Evolutionary conservation across 2,329 filamentous ascomycete genomes (phyloP).

Genomic region (Epichloe sibirici): DNA sequence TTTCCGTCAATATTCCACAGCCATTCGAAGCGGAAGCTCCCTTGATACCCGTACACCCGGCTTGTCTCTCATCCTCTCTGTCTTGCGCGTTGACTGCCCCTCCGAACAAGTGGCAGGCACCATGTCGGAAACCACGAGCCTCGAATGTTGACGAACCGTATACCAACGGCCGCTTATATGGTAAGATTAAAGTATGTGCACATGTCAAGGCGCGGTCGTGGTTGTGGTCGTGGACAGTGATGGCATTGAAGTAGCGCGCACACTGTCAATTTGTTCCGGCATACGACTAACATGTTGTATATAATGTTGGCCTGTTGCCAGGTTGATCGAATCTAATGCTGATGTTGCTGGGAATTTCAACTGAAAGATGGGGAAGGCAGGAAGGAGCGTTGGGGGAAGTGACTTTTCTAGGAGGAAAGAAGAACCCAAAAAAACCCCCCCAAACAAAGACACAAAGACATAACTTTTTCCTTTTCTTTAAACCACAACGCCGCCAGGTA

Average conservation of each 20-base stretch:
- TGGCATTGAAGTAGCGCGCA: not conserved
- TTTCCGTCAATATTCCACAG: no score
- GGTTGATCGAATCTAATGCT: not conserved
- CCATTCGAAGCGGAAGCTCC: not conserved
- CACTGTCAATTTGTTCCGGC: not conserved
- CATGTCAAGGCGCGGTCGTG: not conserved
- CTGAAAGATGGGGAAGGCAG: no score
- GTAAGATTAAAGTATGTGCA: not conserved
- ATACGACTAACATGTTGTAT: not conserved
- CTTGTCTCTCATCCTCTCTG: no score
- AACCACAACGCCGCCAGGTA: conserved; percentile 3
- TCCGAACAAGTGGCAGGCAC: not conserved
- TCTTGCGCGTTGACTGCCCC: no score
- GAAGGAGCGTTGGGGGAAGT: no score
- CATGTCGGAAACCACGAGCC: not conserved
- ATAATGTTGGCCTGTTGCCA: not conserved
- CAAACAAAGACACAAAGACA: not conserved
- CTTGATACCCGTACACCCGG: no score
- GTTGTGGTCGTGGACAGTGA: no score
- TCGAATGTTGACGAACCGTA: not conserved
- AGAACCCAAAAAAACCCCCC: no score
- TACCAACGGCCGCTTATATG: conserved; percentile 1
- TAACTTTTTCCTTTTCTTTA: not conserved
- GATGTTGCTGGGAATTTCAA: no score
- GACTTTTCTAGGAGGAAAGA: no score